Evolutionary conservation across 139 green algal genomes (phyloP).

Genomic region (Raphidocelis subcapitata): DNA sequence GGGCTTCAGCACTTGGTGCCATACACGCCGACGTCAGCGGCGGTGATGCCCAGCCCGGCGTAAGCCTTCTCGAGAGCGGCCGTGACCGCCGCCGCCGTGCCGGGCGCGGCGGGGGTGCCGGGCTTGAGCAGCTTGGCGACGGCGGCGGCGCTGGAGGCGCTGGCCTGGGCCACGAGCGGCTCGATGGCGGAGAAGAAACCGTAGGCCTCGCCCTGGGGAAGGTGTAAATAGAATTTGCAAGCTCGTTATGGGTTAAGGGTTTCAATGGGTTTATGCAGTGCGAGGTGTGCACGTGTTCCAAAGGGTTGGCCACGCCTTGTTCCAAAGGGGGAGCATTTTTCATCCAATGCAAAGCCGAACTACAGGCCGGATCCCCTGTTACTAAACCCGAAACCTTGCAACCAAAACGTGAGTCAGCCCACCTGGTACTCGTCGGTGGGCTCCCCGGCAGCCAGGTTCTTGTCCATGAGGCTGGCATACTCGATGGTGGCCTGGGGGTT

Average conservation of each 20-base stretch:
- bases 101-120: not conserved
- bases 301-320: too few species aligned
- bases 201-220: constrained; percentile 19
- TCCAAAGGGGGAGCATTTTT: too few species aligned
- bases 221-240: too few species aligned
- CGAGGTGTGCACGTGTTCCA: too few species aligned
- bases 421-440: too few species aligned
- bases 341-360: too few species aligned
- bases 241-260: too few species aligned
- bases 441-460: not conserved
- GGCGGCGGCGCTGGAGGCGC: not conserved
- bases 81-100: not conserved
- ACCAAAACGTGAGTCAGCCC: too few species aligned
- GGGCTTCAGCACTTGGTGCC: constrained; percentile 4
- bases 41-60: constrained; percentile 8
- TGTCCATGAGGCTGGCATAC: constrained; percentile 23
- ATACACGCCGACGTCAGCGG: constrained; percentile 22
- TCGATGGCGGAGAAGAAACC: constrained; percentile 27
- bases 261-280: too few species aligned
- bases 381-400: too few species aligned
- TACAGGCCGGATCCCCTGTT: too few species aligned
- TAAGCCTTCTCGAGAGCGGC: constrained; percentile 7
- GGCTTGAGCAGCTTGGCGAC: constrained; percentile 3
- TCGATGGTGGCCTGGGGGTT: constrained; percentile 10
- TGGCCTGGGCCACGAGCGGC: constrained; percentile 17